Percentiles rank a stretch among this genome's conserved stretches.
These are phyloP conservation scores for Schizonepeta tenuifolia DNA, from an alignment of 257 asterid genomes.

Conservation along the genomic window DNA sequence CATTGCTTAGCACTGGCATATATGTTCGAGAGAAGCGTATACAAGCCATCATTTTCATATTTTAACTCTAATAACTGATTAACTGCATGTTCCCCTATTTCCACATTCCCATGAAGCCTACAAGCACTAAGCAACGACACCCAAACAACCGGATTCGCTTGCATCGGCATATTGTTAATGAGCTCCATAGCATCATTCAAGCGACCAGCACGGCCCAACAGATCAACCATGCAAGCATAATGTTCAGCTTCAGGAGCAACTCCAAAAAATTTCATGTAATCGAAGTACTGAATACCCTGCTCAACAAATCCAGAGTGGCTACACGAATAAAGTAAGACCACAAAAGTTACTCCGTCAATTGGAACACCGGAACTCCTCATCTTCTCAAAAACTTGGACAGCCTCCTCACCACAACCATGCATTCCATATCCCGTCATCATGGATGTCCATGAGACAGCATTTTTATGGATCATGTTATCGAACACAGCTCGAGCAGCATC, in stretches of 20 bases:
- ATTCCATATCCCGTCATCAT: conserved; percentile 89
- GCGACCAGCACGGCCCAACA: conserved; percentile 90
- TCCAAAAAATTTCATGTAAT: conserved; percentile 59
- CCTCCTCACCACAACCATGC: conserved; percentile 88
- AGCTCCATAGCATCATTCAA: conserved; percentile 68
- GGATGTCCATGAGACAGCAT: conserved; percentile 83
- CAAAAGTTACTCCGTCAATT: conserved; percentile 76
- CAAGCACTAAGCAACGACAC: conserved; percentile 83
- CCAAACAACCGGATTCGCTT: conserved; percentile 74
- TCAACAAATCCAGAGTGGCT: conserved; percentile 94
- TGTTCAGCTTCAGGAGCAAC: conserved; percentile 75
- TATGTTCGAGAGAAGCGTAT: conserved; percentile 81
- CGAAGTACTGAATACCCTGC: conserved; percentile 67
- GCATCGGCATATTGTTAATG: conserved; percentile 68
- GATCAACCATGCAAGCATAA: conserved; percentile 87
- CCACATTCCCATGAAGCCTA: conserved; percentile 86
- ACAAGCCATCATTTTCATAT: conserved; percentile 82
- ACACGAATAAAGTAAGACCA: conserved; percentile 86
- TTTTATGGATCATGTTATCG: conserved; percentile 60
- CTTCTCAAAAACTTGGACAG: conserved; percentile 57
- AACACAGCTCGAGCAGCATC: conserved; percentile 73
- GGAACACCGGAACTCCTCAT: conserved; percentile 57
- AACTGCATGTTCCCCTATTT: conserved; percentile 76
- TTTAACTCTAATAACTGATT: conserved; percentile 59
- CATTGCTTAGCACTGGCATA: conserved; percentile 83